Evolutionary conservation across 1,139 yeast genomes (phyloP).

Genomic region (Lodderomyces pseudojiufengensis): DNA sequence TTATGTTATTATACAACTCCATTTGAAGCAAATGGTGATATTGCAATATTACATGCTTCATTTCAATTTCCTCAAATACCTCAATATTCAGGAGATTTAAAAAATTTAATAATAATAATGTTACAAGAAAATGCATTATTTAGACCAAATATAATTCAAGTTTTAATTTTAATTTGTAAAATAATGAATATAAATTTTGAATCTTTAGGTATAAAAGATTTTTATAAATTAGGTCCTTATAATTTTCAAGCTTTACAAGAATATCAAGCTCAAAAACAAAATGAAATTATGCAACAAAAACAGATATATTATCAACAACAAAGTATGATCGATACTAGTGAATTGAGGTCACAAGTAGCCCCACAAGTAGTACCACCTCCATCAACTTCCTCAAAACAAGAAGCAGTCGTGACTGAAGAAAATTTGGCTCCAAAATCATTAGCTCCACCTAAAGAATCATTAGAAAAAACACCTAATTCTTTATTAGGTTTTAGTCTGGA

Average conservation of each 20-base stretch:
- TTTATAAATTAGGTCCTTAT: constrained; percentile 38
- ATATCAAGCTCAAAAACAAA: constrained; percentile 40
- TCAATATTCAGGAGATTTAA: constrained; percentile 56
- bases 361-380: background rate
- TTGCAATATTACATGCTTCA: constrained; percentile 66
- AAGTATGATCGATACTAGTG: constrained; percentile 9
- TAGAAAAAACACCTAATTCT: constrained; percentile 3
- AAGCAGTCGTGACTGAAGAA: constrained; percentile 1
- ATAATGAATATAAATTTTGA: constrained; percentile 30
- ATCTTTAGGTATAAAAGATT: constrained; percentile 31
- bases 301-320: constrained; percentile 34
- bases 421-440: constrained; percentile 1
- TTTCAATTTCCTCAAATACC: constrained; percentile 60
- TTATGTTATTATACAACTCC: constrained; percentile 80
- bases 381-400: background rate
- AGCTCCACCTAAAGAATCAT: constrained; percentile 8
- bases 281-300: constrained; percentile 34
- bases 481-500: constrained; percentile 13
- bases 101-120: constrained; percentile 73
- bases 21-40: constrained; percentile 70
- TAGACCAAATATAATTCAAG: constrained; percentile 85
- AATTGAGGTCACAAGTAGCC: constrained; percentile 4
- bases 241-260: constrained; percentile 46
- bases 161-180: constrained; percentile 34
- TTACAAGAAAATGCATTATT: constrained; percentile 73